phyloP scores from a whole-genome alignment of 345 rosid genomes.

The Salix koriyanagi region DNA sequence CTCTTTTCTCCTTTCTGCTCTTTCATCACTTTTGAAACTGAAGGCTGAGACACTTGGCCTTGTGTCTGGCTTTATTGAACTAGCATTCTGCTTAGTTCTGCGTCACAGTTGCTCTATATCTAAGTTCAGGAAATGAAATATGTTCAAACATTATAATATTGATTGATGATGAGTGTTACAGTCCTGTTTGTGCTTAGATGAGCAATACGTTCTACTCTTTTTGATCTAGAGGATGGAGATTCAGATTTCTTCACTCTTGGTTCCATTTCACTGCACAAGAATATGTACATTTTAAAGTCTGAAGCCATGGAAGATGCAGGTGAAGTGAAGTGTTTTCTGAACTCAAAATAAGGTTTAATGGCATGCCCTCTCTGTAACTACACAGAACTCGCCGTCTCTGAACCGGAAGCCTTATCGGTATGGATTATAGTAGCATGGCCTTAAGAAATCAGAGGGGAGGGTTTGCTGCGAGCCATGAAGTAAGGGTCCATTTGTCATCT shows the following conservation, averaged over 20 bases:
- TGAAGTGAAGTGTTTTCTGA: not conserved
- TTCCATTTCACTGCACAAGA: slow-evolving; percentile 42
- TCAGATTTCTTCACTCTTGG: slow-evolving; percentile 40
- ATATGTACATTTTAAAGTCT: slow-evolving; percentile 4
- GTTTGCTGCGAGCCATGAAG: not conserved
- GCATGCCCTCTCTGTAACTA: too few species aligned
- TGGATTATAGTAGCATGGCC: not conserved
- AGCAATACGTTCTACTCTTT: slow-evolving; percentile 35
- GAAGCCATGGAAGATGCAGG: slow-evolving; percentile 3
- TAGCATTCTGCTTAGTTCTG: slow-evolving; percentile 42
- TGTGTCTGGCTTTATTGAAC: slow-evolving; percentile 39
- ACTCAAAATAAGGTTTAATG: too few species aligned
- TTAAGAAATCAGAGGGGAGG: not conserved
- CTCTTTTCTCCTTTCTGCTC: slow-evolving; percentile 85
- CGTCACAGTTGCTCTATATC: slow-evolving; percentile 10
- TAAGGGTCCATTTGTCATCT: not conserved
- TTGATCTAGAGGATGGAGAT: slow-evolving; percentile 34
- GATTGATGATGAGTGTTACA: slow-evolving; percentile 5
- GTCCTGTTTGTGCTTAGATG: slow-evolving; percentile 50
- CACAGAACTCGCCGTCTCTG: not conserved
- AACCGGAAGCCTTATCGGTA: not conserved
- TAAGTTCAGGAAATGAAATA: not conserved
- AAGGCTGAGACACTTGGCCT: slow-evolving; percentile 40
- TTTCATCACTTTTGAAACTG: slow-evolving; percentile 58
- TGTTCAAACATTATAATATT: not conserved